A percentile compares a stretch with the other conserved stretches of the same genome.
phyloP scores from a whole-genome alignment of 805 yeast genomes.

The Schwanniomyces occidentalis region DNA sequence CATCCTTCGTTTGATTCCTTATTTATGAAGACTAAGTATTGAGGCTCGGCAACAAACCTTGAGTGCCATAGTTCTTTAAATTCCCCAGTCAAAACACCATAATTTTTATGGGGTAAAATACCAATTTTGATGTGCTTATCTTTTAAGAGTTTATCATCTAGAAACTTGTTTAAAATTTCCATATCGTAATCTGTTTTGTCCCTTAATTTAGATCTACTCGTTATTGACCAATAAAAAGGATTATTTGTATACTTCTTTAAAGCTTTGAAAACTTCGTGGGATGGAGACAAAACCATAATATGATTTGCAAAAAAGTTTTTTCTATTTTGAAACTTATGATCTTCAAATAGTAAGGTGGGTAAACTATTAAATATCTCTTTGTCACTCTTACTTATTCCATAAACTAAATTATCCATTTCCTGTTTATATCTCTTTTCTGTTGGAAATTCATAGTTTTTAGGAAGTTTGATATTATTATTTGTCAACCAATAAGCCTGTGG shows the following conservation, averaged over 20 bases:
- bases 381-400: constrained; percentile 9
- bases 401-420: constrained; percentile 12
- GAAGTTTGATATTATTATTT: constrained; percentile 10
- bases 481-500: constrained; percentile 41
- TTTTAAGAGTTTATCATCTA: constrained; percentile 21
- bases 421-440: constrained; percentile 9
- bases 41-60: constrained; percentile 44
- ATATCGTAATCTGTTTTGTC: constrained; percentile 48
- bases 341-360: constrained; percentile 20
- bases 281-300: constrained; percentile 63
- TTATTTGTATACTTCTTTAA: constrained; percentile 22
- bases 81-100: constrained; percentile 55
- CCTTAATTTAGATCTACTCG: constrained; percentile 20
- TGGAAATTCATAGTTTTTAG: constrained; percentile 14
- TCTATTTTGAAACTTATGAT: constrained; percentile 28
- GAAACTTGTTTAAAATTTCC: constrained; percentile 49
- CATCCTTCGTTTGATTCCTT: constrained; percentile 25
- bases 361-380: constrained; percentile 11
- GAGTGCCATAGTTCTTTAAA: constrained; percentile 38
- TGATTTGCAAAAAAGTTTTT: constrained; percentile 42
- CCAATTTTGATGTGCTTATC: constrained; percentile 18
- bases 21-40: constrained; percentile 33
- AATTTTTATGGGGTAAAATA: constrained; percentile 51
- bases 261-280: constrained; percentile 21
- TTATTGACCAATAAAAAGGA: constrained; percentile 31